phyloP scores from a whole-genome alignment of 176 grass and related monocot species.

The Eremochloa ophiuroides region DNA sequence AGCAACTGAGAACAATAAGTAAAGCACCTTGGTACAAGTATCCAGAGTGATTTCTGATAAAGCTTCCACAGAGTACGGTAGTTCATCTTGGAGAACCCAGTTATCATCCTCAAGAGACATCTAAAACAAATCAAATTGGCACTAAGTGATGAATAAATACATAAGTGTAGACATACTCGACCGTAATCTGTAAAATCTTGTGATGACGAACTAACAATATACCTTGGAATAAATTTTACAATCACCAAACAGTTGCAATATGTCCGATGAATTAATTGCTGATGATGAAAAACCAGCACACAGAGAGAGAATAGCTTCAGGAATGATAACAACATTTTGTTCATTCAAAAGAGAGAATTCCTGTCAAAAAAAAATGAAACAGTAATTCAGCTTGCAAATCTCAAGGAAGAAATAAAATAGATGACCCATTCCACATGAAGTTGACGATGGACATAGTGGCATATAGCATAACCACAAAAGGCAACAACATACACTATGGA shows the following conservation, averaged over 20 bases:
- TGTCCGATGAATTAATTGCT: slow-evolving; percentile 47
- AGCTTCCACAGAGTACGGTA: slow-evolving; percentile 73
- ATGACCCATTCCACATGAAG: not conserved
- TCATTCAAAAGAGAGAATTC: slow-evolving; percentile 68
- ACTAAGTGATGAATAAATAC: not conserved
- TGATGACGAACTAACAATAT: not conserved
- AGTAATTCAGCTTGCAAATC: slow-evolving; percentile 14
- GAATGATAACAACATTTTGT: slow-evolving; percentile 65
- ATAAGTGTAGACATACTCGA: slow-evolving; percentile 3
- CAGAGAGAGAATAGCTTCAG: slow-evolving; percentile 74
- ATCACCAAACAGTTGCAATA: slow-evolving; percentile 28
- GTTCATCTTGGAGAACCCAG: slow-evolving; percentile 34
- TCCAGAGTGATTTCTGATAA: slow-evolving; percentile 60
- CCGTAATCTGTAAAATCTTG: not conserved
- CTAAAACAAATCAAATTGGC: slow-evolving; percentile 38
- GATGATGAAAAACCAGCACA: slow-evolving; percentile 66
- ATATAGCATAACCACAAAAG: slow-evolving; percentile 10
- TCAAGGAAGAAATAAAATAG: slow-evolving; percentile 13
- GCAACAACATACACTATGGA: slow-evolving; percentile 8
- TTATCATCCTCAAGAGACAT: slow-evolving; percentile 38
- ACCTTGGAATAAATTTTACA: slow-evolving; percentile 46
- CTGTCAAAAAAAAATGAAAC: slow-evolving; percentile 46
- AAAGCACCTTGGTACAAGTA: slow-evolving; percentile 51
- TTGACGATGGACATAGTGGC: not conserved
- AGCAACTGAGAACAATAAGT: slow-evolving; percentile 2